Percentiles rank a stretch among this genome's conserved stretches.
These are phyloP conservation scores for Clausena lansium DNA, from an alignment of 345 rosid genomes.

Conservation along the genomic window DNA sequence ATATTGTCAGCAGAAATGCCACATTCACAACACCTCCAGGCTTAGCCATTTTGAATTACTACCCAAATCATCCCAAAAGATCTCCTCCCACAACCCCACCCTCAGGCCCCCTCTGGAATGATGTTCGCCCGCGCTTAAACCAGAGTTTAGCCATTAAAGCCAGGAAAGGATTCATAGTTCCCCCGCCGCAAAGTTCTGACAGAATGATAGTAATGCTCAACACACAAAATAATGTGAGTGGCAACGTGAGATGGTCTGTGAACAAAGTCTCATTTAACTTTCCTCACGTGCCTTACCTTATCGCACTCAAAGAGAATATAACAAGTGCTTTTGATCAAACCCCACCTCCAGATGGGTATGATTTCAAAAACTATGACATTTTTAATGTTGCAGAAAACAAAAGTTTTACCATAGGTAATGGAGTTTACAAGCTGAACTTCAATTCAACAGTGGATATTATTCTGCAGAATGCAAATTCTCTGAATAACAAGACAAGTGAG, in stretches of 20 bases:
- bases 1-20: conserved; percentile 49
- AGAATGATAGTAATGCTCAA: conserved; percentile 56
- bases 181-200: conserved; percentile 48
- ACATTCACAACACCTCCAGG: conserved; percentile 40
- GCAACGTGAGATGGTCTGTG: conserved; percentile 47
- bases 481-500: conserved; percentile 43
- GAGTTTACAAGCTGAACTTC: conserved; percentile 49
- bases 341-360: conserved; percentile 45
- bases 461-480: conserved; percentile 64
- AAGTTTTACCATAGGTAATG: conserved; percentile 38
- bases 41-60: conserved; percentile 50
- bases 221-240: conserved; percentile 54
- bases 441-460: conserved; percentile 61
- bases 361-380: conserved; percentile 30
- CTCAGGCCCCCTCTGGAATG: conserved; percentile 47
- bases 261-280: conserved; percentile 62
- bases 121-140: conserved; percentile 24
- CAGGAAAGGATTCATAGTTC: conserved; percentile 29
- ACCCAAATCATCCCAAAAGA: conserved; percentile 51
- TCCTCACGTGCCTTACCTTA: conserved; percentile 61
- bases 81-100: conserved; percentile 48
- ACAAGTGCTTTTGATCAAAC: conserved; percentile 37
- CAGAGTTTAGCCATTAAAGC: conserved; percentile 64
- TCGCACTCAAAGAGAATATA: conserved; percentile 52
- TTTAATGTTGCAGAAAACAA: neutral